A percentile compares a stretch with the other conserved stretches of the same genome.
These are phyloP conservation scores for Vitis cinerea DNA, from an alignment of 164 flowering plant species.

Conservation along the genomic window DNA sequence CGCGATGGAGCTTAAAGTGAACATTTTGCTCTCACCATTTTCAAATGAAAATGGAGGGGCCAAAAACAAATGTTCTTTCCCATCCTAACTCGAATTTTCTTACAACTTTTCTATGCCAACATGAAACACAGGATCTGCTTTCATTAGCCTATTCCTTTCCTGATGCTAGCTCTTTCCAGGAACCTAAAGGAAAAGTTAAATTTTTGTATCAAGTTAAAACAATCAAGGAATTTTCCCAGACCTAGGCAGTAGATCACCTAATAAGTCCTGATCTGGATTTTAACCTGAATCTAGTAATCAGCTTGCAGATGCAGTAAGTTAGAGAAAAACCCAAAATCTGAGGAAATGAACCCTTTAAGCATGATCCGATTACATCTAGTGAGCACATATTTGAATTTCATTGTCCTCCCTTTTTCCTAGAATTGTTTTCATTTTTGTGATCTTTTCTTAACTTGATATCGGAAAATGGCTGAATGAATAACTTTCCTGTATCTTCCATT, in stretches of 20 bases:
- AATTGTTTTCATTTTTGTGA: background rate
- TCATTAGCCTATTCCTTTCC: background rate
- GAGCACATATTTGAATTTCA: too few relatives aligned
- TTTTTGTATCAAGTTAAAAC: background rate
- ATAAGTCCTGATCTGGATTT: background rate
- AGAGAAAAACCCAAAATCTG: background rate
- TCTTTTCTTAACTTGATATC: background rate
- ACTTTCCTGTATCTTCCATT: background rate
- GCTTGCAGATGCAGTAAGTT: background rate
- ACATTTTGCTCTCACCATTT: background rate
- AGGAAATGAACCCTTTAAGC: too few relatives aligned
- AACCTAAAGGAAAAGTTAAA: background rate
- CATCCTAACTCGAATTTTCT: background rate
- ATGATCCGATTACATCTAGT: too few relatives aligned
- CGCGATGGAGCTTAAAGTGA: background rate
- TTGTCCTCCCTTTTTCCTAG: too few relatives aligned
- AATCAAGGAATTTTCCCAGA: background rate
- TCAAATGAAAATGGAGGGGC: background rate
- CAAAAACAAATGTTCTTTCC: background rate
- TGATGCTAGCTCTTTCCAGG: conserved; percentile 2
- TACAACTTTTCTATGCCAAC: background rate
- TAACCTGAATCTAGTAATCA: background rate
- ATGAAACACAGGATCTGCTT: conserved; percentile 5
- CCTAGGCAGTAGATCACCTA: background rate
- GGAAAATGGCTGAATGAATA: background rate